Conservation (phyloP, 768 basidiomycete genomes). For the Termitomyces sp. region DNA sequence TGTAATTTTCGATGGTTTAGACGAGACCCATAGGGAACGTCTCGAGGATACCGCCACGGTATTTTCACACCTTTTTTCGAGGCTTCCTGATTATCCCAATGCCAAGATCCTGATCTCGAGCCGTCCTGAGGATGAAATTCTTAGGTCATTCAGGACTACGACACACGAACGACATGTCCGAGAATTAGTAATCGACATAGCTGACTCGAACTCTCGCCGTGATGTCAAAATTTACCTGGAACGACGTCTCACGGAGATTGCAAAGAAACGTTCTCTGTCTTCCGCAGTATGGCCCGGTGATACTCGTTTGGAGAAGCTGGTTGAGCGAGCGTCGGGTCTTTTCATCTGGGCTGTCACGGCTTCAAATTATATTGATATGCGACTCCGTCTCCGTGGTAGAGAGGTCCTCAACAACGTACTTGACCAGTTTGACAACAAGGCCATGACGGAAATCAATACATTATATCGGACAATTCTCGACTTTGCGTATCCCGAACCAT, state of each 20-base stretch:
- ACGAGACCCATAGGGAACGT: slow-evolving; percentile 11
- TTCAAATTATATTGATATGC: slow-evolving; percentile 3
- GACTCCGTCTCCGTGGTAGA: background rate
- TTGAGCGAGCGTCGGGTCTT: slow-evolving; percentile 7
- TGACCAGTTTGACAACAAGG: background rate
- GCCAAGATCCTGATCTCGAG: slow-evolving; percentile 17
- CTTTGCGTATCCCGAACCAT: background rate
- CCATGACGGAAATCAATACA: background rate
- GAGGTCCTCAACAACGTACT: background rate
- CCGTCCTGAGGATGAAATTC: slow-evolving; percentile 16
- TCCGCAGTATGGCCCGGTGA: slow-evolving; percentile 7
- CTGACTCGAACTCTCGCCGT: background rate
- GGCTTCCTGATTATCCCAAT: slow-evolving; percentile 2
- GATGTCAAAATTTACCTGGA: slow-evolving; percentile 11
- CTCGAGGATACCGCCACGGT: slow-evolving; percentile 6
- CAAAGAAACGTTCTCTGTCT: background rate
- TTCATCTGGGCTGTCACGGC: slow-evolving; percentile 16
- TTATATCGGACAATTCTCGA: background rate
- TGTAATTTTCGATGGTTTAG: slow-evolving; percentile 17
- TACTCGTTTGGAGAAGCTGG: slow-evolving; percentile 1
- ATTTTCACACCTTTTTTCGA: slow-evolving; percentile 10
- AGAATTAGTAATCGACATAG: slow-evolving; percentile 11
- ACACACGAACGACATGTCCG: slow-evolving; percentile 3
- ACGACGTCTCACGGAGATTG: background rate
- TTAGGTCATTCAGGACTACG: slow-evolving; percentile 3